Evolutionary conservation across 352 stramenopile genomes (phyloP).

Genomic region (Globisporangium barbulae): DNA sequence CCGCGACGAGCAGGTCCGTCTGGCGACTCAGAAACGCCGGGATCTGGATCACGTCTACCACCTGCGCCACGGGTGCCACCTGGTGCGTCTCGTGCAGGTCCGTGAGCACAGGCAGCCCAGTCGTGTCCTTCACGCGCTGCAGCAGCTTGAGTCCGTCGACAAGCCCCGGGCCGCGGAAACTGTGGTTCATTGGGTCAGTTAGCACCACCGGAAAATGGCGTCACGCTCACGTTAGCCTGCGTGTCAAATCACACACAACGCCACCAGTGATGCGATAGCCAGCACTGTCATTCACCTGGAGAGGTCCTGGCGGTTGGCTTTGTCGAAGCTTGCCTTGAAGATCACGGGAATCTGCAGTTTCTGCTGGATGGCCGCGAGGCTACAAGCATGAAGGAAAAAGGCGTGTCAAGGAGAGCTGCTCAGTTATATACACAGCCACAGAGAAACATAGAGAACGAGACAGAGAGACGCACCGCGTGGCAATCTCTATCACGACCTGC

Average conservation of each 20-base stretch:
- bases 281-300: slow-evolving; percentile 23
- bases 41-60: slow-evolving; percentile 86
- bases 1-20: slow-evolving; percentile 81
- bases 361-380: slow-evolving; percentile 47
- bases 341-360: slow-evolving; percentile 71
- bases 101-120: slow-evolving; percentile 75
- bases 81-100: slow-evolving; percentile 87
- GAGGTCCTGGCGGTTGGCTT: slow-evolving; percentile 84
- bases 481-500: slow-evolving; percentile 62
- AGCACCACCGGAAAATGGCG: slow-evolving; percentile 1
- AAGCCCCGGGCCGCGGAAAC: slow-evolving; percentile 76
- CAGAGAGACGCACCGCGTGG: slow-evolving; percentile 37
- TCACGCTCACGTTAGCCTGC: not conserved
- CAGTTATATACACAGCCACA: not conserved
- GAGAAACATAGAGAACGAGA: not conserved
- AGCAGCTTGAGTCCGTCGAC: slow-evolving; percentile 68
- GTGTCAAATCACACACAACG: not conserved
- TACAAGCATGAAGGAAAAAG: slow-evolving; percentile 17
- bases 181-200: slow-evolving; percentile 14
- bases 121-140: slow-evolving; percentile 63
- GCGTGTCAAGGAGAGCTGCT: not conserved
- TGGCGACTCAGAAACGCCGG: slow-evolving; percentile 88
- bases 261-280: not conserved
- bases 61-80: slow-evolving; percentile 54
- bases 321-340: slow-evolving; percentile 91